Evolutionary conservation across 169 alveolate species (phyloP), one percentile per base, ranked within the genome.

Genomic region (Amoebophrya sp.): DNA sequence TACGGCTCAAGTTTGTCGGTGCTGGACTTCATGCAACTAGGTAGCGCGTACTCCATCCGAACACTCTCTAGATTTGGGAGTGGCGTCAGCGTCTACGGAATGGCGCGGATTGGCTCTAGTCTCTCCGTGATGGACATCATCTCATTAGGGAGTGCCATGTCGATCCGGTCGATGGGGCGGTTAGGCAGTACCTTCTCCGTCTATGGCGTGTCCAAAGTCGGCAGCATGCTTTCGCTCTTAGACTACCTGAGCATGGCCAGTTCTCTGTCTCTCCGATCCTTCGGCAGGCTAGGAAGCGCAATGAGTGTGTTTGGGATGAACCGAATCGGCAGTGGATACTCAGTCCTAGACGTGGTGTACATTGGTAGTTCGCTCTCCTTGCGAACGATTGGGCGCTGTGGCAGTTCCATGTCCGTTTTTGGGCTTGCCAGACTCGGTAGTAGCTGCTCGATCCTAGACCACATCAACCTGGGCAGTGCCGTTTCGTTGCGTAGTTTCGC

Each of bases 21-120:
- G 65, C 18, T 47, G 65, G 65, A 47, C 65, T 47, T 12, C 65
- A 6, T 47, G 29, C 18, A 12, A 6, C 65, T 47, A 6, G 65
- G 65, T 6, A 12, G 29, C 29, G 18, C 29, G 29, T 47, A 47
- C 65, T 12, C 29, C 18, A 47, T 47, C 65, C 6, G 65, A 47
- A 47, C 65, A 6, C 18, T 47, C 29, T 47, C 65, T 0, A 54
- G 94, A 1, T 12, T 41, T 10, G 91, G 90, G 83, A 34, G 41
- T 23, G 41, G 89, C 0, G 34, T 47, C 0, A 36, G 41, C 0
- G 90, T 38, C n/a, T 55, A 23, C 10, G 94, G 94, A 41, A 92
- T 92, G 78, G 91, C 90, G 29, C 23, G 94, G 77, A 10, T 40
- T 0, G 92, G 90, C 23, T 39, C 91, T n/a, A 33, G 40, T n/a